Evolutionary conservation across 164 flowering plant genomes (phyloP).

Genomic region (Stephania japonica): DNA sequence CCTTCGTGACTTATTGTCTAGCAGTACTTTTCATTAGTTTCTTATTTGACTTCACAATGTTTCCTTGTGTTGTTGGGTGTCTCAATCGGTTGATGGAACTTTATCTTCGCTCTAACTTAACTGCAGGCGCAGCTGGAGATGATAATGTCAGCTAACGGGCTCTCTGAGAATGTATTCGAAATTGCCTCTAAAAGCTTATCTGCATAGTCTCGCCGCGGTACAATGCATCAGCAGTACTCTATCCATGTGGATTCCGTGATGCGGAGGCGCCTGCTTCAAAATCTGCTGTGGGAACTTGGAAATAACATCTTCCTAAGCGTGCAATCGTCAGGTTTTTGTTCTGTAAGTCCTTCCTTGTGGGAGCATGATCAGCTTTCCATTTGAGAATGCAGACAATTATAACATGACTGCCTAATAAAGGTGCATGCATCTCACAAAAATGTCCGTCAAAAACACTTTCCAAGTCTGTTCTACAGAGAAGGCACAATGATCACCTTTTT

Average conservation of each 20-base stretch:
- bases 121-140: constrained; percentile 87
- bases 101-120: background rate
- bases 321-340: too few species aligned
- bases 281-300: background rate
- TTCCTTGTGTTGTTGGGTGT: background rate
- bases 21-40: background rate
- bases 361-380: too few species aligned
- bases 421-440: too few species aligned
- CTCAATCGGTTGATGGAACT: background rate
- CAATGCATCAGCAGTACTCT: background rate
- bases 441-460: too few species aligned
- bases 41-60: background rate
- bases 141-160: constrained; percentile 74
- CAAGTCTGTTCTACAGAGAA: too few species aligned
- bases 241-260: background rate
- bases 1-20: background rate
- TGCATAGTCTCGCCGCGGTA: constrained; percentile 21
- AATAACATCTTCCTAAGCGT: background rate
- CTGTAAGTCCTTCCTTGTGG: too few species aligned
- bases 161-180: constrained; percentile 90
- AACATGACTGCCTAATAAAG: too few species aligned
- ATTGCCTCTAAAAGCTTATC: constrained; percentile 90
- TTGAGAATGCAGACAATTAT: too few species aligned
- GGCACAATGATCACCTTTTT: too few species aligned
- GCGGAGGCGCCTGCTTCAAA: too few species aligned